A percentile compares a stretch with the other conserved stretches of the same genome.
These are phyloP conservation scores for Teunomyces lycoperdinae DNA, from an alignment of 805 yeast genomes.

Conservation along the genomic window DNA sequence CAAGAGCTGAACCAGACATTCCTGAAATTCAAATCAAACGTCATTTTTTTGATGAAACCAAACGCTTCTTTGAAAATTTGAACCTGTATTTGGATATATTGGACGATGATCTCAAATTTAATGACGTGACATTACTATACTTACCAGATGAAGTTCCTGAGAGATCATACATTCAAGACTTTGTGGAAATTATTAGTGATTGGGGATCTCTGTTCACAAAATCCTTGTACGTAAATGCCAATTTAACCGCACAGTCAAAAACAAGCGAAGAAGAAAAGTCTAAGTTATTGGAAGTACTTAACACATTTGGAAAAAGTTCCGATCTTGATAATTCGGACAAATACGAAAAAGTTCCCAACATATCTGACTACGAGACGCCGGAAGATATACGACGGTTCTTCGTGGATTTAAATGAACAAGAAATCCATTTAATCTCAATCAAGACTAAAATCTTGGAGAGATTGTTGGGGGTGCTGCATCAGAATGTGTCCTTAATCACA, in stretches of 20 bases:
- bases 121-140: conserved; percentile 9
- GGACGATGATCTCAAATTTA: not conserved
- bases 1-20: conserved; percentile 20
- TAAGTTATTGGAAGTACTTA: conserved; percentile 35
- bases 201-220: conserved; percentile 24
- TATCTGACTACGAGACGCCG: conserved; percentile 5
- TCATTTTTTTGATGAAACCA: conserved; percentile 26
- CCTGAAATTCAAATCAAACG: conserved; percentile 22
- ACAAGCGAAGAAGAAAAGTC: conserved; percentile 27
- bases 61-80: conserved; percentile 20
- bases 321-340: not conserved
- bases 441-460: conserved; percentile 24
- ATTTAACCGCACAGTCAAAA: conserved; percentile 5
- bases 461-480: conserved; percentile 17
- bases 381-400: conserved; percentile 14
- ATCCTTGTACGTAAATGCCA: conserved; percentile 13
- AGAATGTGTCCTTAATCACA: conserved; percentile 25
- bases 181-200: conserved; percentile 20
- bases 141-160: conserved; percentile 8
- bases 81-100: conserved; percentile 12
- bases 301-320: conserved; percentile 24
- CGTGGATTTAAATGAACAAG: conserved; percentile 6
- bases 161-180: conserved; percentile 10
- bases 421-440: conserved; percentile 18
- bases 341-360: conserved; percentile 3